These are phyloP conservation scores for Boletus fagicola DNA, from an alignment of 768 basidiomycete genomes.

Conservation along the genomic window DNA sequence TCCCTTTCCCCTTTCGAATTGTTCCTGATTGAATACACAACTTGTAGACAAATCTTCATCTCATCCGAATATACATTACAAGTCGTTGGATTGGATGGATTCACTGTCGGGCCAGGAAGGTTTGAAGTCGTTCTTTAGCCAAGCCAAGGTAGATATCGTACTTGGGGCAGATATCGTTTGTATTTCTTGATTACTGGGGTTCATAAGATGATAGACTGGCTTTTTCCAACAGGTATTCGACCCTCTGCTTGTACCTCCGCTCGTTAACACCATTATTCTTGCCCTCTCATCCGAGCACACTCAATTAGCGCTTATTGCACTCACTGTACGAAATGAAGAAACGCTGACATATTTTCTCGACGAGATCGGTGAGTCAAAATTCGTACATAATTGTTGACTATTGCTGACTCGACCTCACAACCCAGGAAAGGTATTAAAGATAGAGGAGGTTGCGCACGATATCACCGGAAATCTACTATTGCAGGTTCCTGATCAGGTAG, in stretches of 20 bases:
- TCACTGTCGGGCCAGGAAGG: constrained; percentile 40
- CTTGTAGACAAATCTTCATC: constrained; percentile 52
- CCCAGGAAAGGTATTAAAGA: constrained; percentile 24
- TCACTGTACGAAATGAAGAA: constrained; percentile 52
- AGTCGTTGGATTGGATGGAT: constrained; percentile 64
- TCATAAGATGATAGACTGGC: not conserved
- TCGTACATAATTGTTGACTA: not conserved
- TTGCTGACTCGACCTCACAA: not conserved
- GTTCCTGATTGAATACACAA: not conserved
- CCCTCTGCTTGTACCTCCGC: constrained; percentile 54
- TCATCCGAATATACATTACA: constrained; percentile 45
- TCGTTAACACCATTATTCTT: constrained; percentile 47
- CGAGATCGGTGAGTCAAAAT: constrained; percentile 28
- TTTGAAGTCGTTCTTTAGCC: constrained; percentile 32
- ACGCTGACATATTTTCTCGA: constrained; percentile 49
- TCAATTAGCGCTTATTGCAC: constrained; percentile 34
- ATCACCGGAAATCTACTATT: constrained; percentile 18
- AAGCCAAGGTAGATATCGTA: constrained; percentile 53
- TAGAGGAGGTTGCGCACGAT: constrained; percentile 29
- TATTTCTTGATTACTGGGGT: not conserved
- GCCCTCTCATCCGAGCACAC: constrained; percentile 25
- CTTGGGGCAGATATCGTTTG: constrained; percentile 70
- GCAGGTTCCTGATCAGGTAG: constrained; percentile 33
- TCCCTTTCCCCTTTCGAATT: not conserved
- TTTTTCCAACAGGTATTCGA: constrained; percentile 60